Base-by-base conservation (phyloP, 2,329 filamentous ascomycete genomes). In the Aspergillus sp. region DNA sequence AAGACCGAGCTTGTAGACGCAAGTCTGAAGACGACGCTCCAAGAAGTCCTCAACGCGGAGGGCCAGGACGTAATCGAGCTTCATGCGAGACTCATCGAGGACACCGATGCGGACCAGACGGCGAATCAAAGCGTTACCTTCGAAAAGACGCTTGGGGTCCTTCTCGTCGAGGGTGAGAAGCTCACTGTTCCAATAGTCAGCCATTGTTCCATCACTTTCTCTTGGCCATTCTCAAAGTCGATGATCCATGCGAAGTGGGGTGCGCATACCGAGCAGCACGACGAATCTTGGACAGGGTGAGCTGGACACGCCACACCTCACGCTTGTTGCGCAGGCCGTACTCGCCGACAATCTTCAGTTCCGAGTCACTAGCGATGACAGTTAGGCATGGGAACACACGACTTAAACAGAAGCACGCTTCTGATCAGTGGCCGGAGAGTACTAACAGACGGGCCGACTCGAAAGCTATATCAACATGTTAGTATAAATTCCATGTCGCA, bases 21-120 rank as follows among this genome's bases (percentile, higher is more conserved):
- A 97, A 76, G 95, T 99, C 90, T 99, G 94, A 73, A 98, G 93
- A 83, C 95, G 93, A 78, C 95, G 94, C 91, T 99, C 95, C 85
- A 99, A 88, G 90, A 99, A 99, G 84, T 99, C 95, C 85, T 99
- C 95, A 77, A 96, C 91, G 88, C 97, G 96, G 66, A 99, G 90
- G 84, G 95, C 95, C 80, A 99, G 86, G 80, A 99, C 95, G 90
- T 99, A 97, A 97, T 99, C 95, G 88, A 99, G 95, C 91, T 97
- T 99, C 95, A 99, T 99, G 89, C 95, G 95, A 81, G 93, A 93
- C 87, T 99, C 95, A 82, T 99, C 95, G 79, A 99, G 92, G 78
- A 99, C 95, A 91, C 95, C 95, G 81, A 98, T 93, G 82, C 95
- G 95, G 72, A 99, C 95, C 73, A 99, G 92, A 91, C 95, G 95